Percentiles rank a stretch among this genome's conserved stretches.
These are phyloP conservation scores for Cladosporium halotolerans DNA, from an alignment of 2,329 filamentous ascomycete species.

Conservation along the genomic window DNA sequence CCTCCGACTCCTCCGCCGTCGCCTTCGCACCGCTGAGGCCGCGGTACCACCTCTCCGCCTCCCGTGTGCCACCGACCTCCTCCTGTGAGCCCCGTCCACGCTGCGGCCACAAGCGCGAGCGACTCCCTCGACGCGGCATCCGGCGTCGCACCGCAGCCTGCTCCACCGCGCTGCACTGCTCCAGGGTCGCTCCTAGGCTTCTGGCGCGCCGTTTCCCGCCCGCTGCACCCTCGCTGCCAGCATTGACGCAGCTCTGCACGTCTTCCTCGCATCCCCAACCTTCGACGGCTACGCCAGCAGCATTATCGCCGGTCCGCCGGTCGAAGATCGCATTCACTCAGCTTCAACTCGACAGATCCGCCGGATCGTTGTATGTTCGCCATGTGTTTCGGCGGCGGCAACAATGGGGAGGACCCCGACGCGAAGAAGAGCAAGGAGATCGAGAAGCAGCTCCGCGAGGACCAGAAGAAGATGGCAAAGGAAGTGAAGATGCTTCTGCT, in stretches of 20 bases:
- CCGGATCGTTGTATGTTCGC: constrained; percentile 23
- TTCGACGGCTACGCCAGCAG: not conserved
- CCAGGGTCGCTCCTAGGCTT: not conserved
- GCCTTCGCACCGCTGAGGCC: constrained; percentile 3
- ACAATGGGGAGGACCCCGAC: constrained; percentile 40
- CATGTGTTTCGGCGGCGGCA: constrained; percentile 46
- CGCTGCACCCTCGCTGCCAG: constrained; percentile 4
- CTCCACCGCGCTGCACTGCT: constrained; percentile 3
- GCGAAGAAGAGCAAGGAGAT: constrained; percentile 60
- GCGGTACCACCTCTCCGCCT: constrained; percentile 1
- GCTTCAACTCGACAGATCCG: not conserved
- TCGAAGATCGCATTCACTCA: not conserved
- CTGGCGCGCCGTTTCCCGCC: constrained; percentile 2
- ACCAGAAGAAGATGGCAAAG: constrained; percentile 78
- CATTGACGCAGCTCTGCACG: not conserved
- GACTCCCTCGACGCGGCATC: constrained; percentile 4
- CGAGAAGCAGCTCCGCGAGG: constrained; percentile 75
- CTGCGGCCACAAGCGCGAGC: constrained; percentile 6
- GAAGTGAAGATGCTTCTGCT: constrained; percentile 92
- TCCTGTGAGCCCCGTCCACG: constrained; percentile 6
- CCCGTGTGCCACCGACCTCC: constrained; percentile 5
- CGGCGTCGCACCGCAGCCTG: constrained; percentile 7
- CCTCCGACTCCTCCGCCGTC: constrained; percentile 1
- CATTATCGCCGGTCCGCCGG: not conserved
- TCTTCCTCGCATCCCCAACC: not conserved